These are phyloP conservation scores for Pisolithus sp. DNA, from an alignment of 768 basidiomycete species.

Conservation along the genomic window DNA sequence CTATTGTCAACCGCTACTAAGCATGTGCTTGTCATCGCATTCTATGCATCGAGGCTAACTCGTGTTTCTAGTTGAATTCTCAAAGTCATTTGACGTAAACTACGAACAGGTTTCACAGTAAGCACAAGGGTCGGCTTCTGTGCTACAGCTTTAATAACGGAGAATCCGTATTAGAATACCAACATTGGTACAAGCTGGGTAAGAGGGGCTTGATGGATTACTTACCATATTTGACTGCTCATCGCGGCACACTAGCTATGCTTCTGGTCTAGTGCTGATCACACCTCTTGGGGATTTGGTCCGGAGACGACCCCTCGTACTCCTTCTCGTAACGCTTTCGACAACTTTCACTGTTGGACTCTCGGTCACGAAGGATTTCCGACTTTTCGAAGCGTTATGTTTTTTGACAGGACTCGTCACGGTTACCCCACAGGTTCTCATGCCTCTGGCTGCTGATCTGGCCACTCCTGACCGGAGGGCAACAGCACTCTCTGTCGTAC, in stretches of 20 bases:
- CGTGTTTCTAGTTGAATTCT: slow-evolving; percentile 24
- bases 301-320: slow-evolving; percentile 63
- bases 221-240: background rate
- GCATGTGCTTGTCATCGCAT: slow-evolving; percentile 30
- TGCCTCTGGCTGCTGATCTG: slow-evolving; percentile 76
- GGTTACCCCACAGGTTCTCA: slow-evolving; percentile 71
- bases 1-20: slow-evolving; percentile 76
- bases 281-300: slow-evolving; percentile 81
- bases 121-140: slow-evolving; percentile 1
- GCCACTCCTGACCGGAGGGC: slow-evolving; percentile 70
- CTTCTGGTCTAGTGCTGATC: slow-evolving; percentile 64
- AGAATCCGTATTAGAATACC: slow-evolving; percentile 41
- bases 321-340: slow-evolving; percentile 49
- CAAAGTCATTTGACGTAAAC: slow-evolving; percentile 34
- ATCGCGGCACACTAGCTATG: slow-evolving; percentile 44
- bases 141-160: background rate
- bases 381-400: slow-evolving; percentile 57
- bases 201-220: slow-evolving; percentile 5
- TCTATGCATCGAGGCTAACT: background rate
- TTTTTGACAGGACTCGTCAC: slow-evolving; percentile 67
- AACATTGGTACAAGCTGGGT: slow-evolving; percentile 66
- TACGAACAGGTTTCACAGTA: slow-evolving; percentile 31
- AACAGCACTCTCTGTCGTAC: slow-evolving; percentile 67
- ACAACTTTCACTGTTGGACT: slow-evolving; percentile 65
- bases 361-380: slow-evolving; percentile 51